Evolutionary conservation across 192 early-diverging fungal species (phyloP).

Genomic region (Backusella tarrabulga): DNA sequence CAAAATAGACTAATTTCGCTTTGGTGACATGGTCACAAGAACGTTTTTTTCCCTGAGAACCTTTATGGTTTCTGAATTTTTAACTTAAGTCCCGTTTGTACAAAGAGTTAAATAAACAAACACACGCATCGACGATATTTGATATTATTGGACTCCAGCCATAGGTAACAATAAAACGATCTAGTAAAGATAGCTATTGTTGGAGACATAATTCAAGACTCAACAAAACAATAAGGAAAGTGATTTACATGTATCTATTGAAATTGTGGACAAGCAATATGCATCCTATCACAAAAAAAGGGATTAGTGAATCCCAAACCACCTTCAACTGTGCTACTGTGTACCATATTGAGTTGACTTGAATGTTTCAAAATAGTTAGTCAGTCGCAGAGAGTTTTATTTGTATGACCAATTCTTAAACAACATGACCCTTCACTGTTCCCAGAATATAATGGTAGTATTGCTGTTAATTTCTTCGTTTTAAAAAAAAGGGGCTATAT

Average conservation of each 20-base stretch:
- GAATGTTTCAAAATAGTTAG: constrained; percentile 7
- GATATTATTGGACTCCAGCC: not conserved
- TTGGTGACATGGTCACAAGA: not conserved
- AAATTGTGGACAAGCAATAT: not conserved
- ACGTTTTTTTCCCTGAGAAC: not conserved
- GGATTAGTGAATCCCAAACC: not conserved
- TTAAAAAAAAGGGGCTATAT: not conserved
- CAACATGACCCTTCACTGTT: constrained; percentile 5
- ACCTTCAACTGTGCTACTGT: not conserved
- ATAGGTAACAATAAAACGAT: not conserved
- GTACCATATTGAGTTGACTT: not conserved
- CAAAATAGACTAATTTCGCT: not conserved
- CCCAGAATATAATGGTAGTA: not conserved
- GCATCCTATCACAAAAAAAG: not conserved
- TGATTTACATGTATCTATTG: not conserved
- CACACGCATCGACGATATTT: not conserved
- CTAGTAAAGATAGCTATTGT: not conserved
- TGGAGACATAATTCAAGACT: not conserved
- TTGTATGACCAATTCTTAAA: not conserved
- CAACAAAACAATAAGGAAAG: not conserved
- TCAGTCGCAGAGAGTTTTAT: not conserved
- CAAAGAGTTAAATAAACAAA: not conserved
- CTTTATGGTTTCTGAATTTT: not conserved
- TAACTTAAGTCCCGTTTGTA: not conserved
- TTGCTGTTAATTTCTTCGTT: not conserved